Percentiles rank a stretch among this genome's conserved stretches.
Evolutionary conservation across 2,329 filamentous ascomycete species (phyloP).

Genomic region (Aspergillus sp.): DNA sequence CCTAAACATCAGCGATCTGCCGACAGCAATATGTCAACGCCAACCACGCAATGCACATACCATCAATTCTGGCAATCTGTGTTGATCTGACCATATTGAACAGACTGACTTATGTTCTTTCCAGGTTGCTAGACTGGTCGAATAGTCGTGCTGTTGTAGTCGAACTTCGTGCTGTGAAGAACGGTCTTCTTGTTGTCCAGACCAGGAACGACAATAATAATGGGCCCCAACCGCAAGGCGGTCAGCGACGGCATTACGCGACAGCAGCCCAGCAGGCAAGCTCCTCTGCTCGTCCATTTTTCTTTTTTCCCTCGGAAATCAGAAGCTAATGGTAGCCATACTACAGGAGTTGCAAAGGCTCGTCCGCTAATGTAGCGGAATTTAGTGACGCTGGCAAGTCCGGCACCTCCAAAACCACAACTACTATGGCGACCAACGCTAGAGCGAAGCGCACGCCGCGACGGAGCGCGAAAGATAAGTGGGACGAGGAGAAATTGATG

Average conservation of each 20-base stretch:
- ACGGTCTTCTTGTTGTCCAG: constrained; percentile 15
- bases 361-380: constrained; percentile 20
- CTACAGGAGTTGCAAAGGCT: constrained; percentile 11
- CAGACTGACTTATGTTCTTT: neutral
- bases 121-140: neutral
- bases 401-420: neutral
- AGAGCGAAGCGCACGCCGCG: constrained; percentile 26
- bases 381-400: constrained; percentile 16
- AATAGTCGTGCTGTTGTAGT: constrained; percentile 1
- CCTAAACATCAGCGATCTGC: constrained; percentile 16
- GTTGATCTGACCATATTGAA: constrained; percentile 77
- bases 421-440: constrained; percentile 22
- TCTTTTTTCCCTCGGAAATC: too few relatives aligned
- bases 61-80: constrained; percentile 88
- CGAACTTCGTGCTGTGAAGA: constrained; percentile 1
- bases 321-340: constrained; percentile 10
- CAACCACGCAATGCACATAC: constrained; percentile 40
- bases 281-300: neutral
- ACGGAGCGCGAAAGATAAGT: constrained; percentile 25
- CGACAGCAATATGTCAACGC: neutral
- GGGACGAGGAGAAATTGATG: constrained; percentile 32
- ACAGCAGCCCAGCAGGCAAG: constrained; percentile 13
- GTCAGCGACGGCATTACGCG: constrained; percentile 25
- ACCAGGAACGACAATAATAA: constrained; percentile 12
- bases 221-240: constrained; percentile 30